A percentile compares a stretch with the other conserved stretches of the same genome.
Conservation (phyloP, 129 eudicot genomes). For the Chrysanthemum makinoi region DNA sequence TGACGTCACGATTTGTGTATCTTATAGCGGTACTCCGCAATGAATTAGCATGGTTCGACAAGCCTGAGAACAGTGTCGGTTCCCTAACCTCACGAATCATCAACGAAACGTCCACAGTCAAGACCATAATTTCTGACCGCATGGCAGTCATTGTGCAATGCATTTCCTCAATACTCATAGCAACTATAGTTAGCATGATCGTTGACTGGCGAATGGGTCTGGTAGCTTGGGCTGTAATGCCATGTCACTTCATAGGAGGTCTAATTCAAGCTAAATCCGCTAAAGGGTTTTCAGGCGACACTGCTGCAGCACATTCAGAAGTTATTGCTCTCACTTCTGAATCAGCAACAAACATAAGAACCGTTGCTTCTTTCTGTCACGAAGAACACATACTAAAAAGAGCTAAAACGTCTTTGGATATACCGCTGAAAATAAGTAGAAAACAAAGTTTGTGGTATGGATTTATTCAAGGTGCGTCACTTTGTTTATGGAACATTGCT, state of each 20-base stretch:
- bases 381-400: constrained; percentile 61
- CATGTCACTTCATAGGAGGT: constrained; percentile 88
- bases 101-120: constrained; percentile 70
- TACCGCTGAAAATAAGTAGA: constrained; percentile 45
- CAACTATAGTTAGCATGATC: constrained; percentile 63
- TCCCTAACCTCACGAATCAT: constrained; percentile 65
- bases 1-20: constrained; percentile 7
- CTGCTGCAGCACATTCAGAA: constrained; percentile 56
- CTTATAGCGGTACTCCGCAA: constrained; percentile 56
- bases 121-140: constrained; percentile 76
- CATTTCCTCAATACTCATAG: constrained; percentile 72
- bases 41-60: constrained; percentile 79
- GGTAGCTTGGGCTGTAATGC: constrained; percentile 95
- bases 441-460: constrained; percentile 67
- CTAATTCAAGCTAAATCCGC: constrained; percentile 85
- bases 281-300: constrained; percentile 72
- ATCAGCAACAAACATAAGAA: constrained; percentile 61
- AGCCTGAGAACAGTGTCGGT: constrained; percentile 63
- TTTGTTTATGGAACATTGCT: constrained; percentile 87
- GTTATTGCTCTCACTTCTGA: constrained; percentile 71
- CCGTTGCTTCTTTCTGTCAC: constrained; percentile 69
- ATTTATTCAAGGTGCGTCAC: constrained; percentile 74
- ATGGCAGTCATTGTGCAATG: constrained; percentile 92
- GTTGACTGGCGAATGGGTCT: constrained; percentile 86
- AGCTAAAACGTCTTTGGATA: constrained; percentile 44